Conservation (phyloP, 768 basidiomycete species). For the Suillus variegatus region DNA sequence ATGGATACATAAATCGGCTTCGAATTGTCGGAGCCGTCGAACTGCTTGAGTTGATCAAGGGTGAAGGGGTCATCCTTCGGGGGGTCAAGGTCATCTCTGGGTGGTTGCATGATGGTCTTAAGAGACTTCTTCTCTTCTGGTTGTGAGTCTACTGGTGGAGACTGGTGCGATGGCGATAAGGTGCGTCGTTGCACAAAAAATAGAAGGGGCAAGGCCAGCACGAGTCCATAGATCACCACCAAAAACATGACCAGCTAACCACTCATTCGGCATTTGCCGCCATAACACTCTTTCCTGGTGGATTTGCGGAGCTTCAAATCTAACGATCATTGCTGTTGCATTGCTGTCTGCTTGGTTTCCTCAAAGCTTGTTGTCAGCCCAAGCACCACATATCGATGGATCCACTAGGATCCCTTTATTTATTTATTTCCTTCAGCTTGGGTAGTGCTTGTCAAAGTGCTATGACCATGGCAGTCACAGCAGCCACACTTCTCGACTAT, state of each 20-base stretch:
- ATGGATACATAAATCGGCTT: slow-evolving; percentile 91
- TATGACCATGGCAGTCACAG: background rate
- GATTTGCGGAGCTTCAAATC: background rate
- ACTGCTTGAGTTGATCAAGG: slow-evolving; percentile 62
- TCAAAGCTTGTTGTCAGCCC: background rate
- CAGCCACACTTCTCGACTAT: background rate
- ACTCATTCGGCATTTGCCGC: slow-evolving; percentile 7
- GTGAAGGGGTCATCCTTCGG: slow-evolving; percentile 84
- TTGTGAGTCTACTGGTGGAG: slow-evolving; percentile 13
- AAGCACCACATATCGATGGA: background rate
- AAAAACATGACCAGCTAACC: slow-evolving; percentile 18
- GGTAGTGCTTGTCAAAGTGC: background rate
- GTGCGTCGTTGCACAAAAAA: slow-evolving; percentile 24
- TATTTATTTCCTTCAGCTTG: background rate
- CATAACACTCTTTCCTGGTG: background rate
- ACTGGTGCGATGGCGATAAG: slow-evolving; percentile 10
- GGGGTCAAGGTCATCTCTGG: slow-evolving; percentile 57
- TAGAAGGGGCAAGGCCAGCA: slow-evolving; percentile 32
- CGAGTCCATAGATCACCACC: slow-evolving; percentile 32
- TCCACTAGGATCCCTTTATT: background rate
- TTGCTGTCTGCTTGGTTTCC: background rate
- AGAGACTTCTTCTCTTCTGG: slow-evolving; percentile 32
- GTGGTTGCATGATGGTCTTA: slow-evolving; percentile 74
- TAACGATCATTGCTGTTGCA: background rate
- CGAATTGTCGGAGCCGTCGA: slow-evolving; percentile 63